Conservation (phyloP, 23 red algal species). For the Gracilaria domingensis region DNA sequence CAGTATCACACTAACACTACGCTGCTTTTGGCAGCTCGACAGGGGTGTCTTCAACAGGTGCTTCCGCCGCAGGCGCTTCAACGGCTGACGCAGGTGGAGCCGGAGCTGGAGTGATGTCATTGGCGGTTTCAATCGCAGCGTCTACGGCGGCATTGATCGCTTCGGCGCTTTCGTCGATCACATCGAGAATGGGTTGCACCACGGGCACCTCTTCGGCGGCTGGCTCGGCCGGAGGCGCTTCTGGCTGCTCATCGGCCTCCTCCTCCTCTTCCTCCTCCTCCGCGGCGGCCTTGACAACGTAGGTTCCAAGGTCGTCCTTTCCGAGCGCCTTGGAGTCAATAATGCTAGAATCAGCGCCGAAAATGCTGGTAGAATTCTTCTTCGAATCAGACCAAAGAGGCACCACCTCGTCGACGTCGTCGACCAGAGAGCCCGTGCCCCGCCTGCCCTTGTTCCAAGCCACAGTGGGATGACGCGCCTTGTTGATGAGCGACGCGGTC, state of each 20-base stretch:
- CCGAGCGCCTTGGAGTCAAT: conserved; percentile 14
- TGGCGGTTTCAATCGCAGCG: conserved; percentile 27
- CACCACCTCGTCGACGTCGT: conserved; percentile 57
- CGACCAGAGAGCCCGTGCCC: conserved; percentile 15
- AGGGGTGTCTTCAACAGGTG: neutral
- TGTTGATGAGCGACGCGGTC: conserved; percentile 41
- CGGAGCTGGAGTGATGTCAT: neutral
- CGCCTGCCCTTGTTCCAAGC: conserved; percentile 67
- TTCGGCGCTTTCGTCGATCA: conserved; percentile 52
- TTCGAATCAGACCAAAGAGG: conserved; percentile 60
- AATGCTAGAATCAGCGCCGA: conserved; percentile 44
- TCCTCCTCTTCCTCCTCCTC: conserved; percentile 53
- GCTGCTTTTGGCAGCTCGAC: neutral
- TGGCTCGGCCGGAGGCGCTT: neutral
- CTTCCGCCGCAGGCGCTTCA: neutral
- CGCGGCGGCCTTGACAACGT: conserved; percentile 14
- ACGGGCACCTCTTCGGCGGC: neutral
- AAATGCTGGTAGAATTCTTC: conserved; percentile 48
- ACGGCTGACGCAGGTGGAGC: neutral
- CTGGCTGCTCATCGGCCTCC: conserved; percentile 15
- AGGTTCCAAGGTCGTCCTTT: neutral
- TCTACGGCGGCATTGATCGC: conserved; percentile 62
- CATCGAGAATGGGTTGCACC: neutral
- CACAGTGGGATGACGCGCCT: conserved; percentile 55
- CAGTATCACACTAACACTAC: neutral